Evolutionary conservation across 108 stramenopile species (phyloP).

Genomic region (Nitzschia inconspicua): DNA sequence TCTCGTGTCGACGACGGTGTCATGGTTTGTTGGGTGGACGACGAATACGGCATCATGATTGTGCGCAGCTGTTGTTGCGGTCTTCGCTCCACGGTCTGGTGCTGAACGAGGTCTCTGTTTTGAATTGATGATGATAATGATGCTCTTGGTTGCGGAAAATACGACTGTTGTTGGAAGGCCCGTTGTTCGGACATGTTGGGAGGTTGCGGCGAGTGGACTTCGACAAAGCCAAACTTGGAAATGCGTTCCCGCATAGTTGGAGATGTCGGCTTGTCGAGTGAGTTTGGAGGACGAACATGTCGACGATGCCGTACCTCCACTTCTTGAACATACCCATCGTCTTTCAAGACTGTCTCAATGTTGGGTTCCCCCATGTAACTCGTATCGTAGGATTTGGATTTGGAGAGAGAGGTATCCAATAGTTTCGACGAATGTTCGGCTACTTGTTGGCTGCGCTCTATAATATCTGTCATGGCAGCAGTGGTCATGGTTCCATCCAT

Average conservation of each 20-base stretch:
- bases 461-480: not conserved
- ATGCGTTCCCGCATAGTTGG: not conserved
- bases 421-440: not conserved
- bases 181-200: not conserved
- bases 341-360: conserved; percentile 1
- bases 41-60: too few relatives aligned
- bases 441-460: not conserved
- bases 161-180: too few relatives aligned
- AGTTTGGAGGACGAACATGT: not conserved
- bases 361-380: not conserved
- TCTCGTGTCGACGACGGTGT: too few relatives aligned
- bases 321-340: not conserved
- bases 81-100: too few relatives aligned
- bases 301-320: not conserved
- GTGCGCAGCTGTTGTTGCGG: too few relatives aligned
- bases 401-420: not conserved
- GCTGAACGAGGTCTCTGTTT: too few relatives aligned
- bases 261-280: not conserved
- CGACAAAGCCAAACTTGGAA: conserved; percentile 7
- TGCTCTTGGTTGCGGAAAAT: too few relatives aligned
- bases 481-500: not conserved
- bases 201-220: not conserved
- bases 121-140: too few relatives aligned
- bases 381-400: not conserved
- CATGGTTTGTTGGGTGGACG: too few relatives aligned